A percentile compares a stretch with the other conserved stretches of the same genome.
phyloP scores from a whole-genome alignment of 768 basidiomycete genomes.

The Hypholoma fasciculare region DNA sequence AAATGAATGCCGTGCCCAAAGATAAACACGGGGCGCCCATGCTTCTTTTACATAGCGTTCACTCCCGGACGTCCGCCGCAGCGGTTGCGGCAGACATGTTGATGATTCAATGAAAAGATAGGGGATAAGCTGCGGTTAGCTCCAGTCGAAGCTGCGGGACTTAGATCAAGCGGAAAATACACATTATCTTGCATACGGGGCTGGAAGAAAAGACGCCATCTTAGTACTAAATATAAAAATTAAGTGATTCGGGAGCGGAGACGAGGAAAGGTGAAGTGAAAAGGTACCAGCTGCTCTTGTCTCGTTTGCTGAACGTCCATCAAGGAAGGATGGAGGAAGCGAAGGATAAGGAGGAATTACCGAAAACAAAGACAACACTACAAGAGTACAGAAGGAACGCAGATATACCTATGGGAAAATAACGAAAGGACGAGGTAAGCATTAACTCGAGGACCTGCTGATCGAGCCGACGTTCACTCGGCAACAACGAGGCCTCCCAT shows the following conservation, averaged over 20 bases:
- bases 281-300: constrained; percentile 22
- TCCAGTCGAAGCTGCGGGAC: too few relatives aligned
- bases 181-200: constrained; percentile 7
- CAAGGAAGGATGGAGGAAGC: constrained; percentile 13
- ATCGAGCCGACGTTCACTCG: constrained; percentile 46
- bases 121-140: too few relatives aligned
- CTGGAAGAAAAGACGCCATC: constrained; percentile 7
- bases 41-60: too few relatives aligned
- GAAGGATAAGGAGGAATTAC: constrained; percentile 7
- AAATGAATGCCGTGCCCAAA: too few relatives aligned
- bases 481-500: constrained; percentile 76
- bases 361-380: constrained; percentile 18
- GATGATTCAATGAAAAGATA: too few relatives aligned
- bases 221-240: constrained; percentile 21
- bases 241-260: constrained; percentile 16
- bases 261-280: constrained; percentile 13
- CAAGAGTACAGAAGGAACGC: constrained; percentile 15
- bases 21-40: too few relatives aligned
- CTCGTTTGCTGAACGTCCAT: constrained; percentile 13
- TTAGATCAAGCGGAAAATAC: too few relatives aligned
- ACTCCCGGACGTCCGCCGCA: too few relatives aligned
- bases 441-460: constrained; percentile 6
- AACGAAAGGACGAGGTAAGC: constrained; percentile 15
- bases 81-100: too few relatives aligned
- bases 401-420: constrained; percentile 11